Conservation (phyloP, 148 eudicot species). For the Diospyros kaki region DNA sequence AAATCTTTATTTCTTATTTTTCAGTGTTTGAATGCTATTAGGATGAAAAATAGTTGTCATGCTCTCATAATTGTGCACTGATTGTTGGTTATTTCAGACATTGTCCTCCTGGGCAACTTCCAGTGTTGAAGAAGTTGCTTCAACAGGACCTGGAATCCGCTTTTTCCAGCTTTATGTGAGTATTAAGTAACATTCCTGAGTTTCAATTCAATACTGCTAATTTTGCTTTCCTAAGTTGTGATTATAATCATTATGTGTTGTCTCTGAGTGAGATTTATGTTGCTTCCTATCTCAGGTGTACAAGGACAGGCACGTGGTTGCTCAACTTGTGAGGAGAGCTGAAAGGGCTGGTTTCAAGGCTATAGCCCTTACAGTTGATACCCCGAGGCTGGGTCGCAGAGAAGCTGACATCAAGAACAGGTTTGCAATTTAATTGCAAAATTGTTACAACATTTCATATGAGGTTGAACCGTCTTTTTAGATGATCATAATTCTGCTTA, state of each 20-base stretch:
- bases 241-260: background rate
- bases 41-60: background rate
- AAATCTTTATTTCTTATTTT: background rate
- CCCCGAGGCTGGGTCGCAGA: constrained; percentile 92
- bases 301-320: constrained; percentile 93
- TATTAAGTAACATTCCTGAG: background rate
- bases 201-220: background rate
- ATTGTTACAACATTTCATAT: background rate
- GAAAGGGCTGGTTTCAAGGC: constrained; percentile 98
- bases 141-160: constrained; percentile 97
- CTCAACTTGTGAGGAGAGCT: constrained; percentile 97
- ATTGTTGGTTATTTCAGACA: constrained; percentile 49
- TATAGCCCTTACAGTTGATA: constrained; percentile 95
- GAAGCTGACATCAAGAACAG: constrained; percentile 98
- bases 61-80: background rate
- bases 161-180: constrained; percentile 99
- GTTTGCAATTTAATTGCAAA: constrained; percentile 24
- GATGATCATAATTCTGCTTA: too few species aligned
- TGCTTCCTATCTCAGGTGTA: constrained; percentile 58
- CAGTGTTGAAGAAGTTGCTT: constrained; percentile 98
- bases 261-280: background rate
- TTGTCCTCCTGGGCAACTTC: constrained; percentile 97
- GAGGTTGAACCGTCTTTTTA: background rate
- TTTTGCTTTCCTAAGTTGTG: background rate
- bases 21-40: background rate